Base-by-base conservation (phyloP, 192 early-diverging fungal genomes). In the Coemansia umbellata region DNA sequence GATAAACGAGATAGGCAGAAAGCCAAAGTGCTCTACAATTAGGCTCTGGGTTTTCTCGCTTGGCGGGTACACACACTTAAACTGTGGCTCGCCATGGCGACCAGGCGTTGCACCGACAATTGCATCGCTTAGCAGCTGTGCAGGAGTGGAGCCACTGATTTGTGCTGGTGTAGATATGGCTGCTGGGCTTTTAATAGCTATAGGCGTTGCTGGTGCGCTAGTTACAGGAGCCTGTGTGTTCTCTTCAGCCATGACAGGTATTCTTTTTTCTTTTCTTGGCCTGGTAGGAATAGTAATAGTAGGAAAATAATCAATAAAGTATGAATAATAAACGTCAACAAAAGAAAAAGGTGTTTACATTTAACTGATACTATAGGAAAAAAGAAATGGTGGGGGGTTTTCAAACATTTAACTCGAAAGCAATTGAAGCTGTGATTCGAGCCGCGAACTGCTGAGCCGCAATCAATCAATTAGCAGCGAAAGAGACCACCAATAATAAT, bases 1-100 rank as follows among this genome's bases (percentile, higher is more conserved):
- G 35, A 94, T 81, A 51, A 90, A 87, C 8, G 85, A 78, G n/a
- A 89, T 63, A 1, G 90, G 89, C 11, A 82, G 66, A 55, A 90
- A 92, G 18, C 88, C 89, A 71, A 92, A 85, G 58, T 90, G 87
- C 66, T 92, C 87, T 27, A 82, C 85, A 39, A 87, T 47, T 9
- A 87, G 56, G 47, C 64, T 66, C 45, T 67, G 63, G 17, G 74
- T 54, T 7, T 47, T 43, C 39, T 69, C 69, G 59, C 63, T 67
- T 3, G 74, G 74, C 39, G 74, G 74, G 23, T 78, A 78, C 44
- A 69, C 66, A 30, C 73, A 65, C 37, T 61, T 60, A 31, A 60
- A 65, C 54, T 50, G 53, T 4, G 66, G 58, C 24, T 57, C 61
- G 26, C 43, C 44, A 39, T 63, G 66, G 28, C 28, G 50, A n/a